Conservation (phyloP, 192 early-diverging fungal genomes). For the Lobosporangium transversale region DNA sequence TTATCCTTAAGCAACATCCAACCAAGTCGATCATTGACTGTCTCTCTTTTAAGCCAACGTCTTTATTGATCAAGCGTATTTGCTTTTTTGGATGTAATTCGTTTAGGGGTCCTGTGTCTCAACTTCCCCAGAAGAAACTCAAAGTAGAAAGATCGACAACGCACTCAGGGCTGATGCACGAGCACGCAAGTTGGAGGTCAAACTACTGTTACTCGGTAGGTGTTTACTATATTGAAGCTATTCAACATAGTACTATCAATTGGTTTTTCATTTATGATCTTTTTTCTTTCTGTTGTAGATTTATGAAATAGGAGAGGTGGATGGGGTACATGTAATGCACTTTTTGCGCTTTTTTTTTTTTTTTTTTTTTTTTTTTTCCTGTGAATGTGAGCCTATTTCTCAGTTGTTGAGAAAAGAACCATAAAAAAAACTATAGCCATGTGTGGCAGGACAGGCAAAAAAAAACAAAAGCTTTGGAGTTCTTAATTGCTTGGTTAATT, state of each 20-base stretch:
- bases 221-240: not conserved
- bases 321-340: not conserved
- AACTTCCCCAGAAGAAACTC: conserved; percentile 19
- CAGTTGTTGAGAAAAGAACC: not conserved
- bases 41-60: not conserved
- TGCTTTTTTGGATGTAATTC: too few relatives aligned
- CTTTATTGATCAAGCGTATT: too few relatives aligned
- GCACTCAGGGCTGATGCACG: conserved; percentile 39
- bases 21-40: too few relatives aligned
- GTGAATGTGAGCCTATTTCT: too few relatives aligned
- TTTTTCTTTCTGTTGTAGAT: too few relatives aligned
- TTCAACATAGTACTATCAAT: too few relatives aligned
- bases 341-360: not conserved
- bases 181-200: conserved; percentile 42
- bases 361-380: not conserved
- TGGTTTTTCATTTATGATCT: too few relatives aligned
- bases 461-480: not conserved
- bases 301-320: not conserved
- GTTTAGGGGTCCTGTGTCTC: conserved; percentile 45
- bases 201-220: conserved; percentile 47
- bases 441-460: not conserved
- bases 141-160: conserved; percentile 39
- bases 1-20: too few relatives aligned
- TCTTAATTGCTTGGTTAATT: not conserved
- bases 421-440: not conserved